Percentiles rank a stretch among this genome's conserved stretches.
Conservation (phyloP, 345 rosid genomes). For the Conringia planisiliqua region DNA sequence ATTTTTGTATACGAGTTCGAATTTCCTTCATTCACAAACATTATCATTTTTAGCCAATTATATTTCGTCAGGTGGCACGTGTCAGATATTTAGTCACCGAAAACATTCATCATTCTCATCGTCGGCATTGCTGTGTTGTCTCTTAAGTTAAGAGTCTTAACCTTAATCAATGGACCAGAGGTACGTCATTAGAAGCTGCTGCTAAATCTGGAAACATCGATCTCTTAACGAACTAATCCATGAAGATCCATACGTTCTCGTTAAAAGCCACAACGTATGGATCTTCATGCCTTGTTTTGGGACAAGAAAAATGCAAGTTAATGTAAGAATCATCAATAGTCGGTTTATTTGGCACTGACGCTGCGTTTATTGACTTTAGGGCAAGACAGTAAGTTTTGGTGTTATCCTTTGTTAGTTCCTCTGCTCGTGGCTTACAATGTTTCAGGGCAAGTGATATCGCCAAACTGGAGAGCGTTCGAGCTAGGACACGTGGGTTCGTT, state of each 20-base stretch:
- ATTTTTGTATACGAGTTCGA: too few species aligned
- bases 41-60: background rate
- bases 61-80: background rate
- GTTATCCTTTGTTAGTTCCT: slow-evolving; percentile 2
- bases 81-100: background rate
- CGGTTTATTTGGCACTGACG: background rate
- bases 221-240: slow-evolving; percentile 18
- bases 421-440: background rate
- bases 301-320: too few species aligned
- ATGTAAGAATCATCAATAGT: too few species aligned
- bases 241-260: slow-evolving; percentile 21
- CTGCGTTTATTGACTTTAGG: background rate
- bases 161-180: slow-evolving; percentile 12
- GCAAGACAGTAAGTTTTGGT: slow-evolving; percentile 12
- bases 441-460: background rate
- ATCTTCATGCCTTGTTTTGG: too few species aligned
- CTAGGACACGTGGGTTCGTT: background rate
- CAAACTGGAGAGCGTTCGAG: background rate
- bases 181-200: slow-evolving; percentile 6
- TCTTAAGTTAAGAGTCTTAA: too few species aligned
- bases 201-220: slow-evolving; percentile 23
- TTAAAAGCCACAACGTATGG: too few species aligned
- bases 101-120: background rate
- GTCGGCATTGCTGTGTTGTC: too few species aligned
- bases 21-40: background rate